phyloP scores from a whole-genome alignment of 805 yeast species.

The Ogataea polymorpha region DNA sequence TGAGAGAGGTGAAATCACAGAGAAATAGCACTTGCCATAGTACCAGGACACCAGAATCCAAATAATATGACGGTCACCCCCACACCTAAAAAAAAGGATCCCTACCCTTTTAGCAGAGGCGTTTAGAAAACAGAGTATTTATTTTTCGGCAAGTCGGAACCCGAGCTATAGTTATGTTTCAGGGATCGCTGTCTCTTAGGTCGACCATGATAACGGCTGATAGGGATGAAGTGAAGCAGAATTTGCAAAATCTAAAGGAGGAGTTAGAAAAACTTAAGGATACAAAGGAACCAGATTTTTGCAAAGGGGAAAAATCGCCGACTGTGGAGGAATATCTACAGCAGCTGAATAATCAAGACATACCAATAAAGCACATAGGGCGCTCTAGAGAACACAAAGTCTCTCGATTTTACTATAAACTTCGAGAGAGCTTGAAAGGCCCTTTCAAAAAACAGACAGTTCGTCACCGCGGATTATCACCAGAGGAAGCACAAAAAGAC shows the following conservation, averaged over 20 bases:
- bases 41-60: no score
- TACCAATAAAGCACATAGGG: not conserved
- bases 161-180: conserved; percentile 9
- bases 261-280: conserved; percentile 8
- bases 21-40: no score
- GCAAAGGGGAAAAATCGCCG: not conserved
- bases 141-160: not conserved
- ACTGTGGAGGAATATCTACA: not conserved
- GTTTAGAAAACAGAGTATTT: not conserved
- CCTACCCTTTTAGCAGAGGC: not conserved
- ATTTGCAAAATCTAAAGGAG: conserved; percentile 10
- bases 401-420: conserved; percentile 15
- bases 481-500: no score
- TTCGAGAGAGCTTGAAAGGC: conserved; percentile 15
- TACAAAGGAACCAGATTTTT: not conserved
- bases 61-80: not conserved
- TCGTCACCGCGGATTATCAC: no score
- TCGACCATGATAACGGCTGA: conserved; percentile 13
- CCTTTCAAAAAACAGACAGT: conserved; percentile 11
- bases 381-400: conserved; percentile 14
- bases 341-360: not conserved
- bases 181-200: conserved; percentile 15
- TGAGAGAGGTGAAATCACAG: no score
- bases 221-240: conserved; percentile 12
- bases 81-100: not conserved